Evolutionary conservation across 2,329 filamentous ascomycete genomes (phyloP).

Genomic region (Fusarium sp.): DNA sequence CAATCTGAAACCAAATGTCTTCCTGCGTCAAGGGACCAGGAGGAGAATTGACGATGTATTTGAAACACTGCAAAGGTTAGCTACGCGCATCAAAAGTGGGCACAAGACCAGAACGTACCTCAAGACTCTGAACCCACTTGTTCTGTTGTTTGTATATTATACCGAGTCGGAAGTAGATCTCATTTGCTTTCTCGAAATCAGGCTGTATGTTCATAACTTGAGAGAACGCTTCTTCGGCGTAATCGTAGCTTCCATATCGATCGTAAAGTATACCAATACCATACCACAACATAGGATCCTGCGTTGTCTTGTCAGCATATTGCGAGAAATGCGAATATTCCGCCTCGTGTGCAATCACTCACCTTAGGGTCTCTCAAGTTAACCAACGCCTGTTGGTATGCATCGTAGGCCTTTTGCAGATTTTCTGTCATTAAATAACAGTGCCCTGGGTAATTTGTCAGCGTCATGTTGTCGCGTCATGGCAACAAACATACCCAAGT

Average conservation of each 20-base stretch:
- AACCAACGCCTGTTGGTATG: conserved; percentile 94
- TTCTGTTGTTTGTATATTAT: conserved; percentile 99
- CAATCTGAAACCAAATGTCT: conserved; percentile 99
- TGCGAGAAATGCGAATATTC: neutral
- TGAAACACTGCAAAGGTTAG: conserved; percentile 78
- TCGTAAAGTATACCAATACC: conserved; percentile 98
- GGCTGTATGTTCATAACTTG: conserved; percentile 99
- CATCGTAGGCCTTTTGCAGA: conserved; percentile 93
- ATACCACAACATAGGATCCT: conserved; percentile 99
- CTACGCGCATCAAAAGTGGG: neutral
- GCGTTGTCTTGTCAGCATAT: conserved; percentile 15
- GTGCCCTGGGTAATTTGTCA: conserved; percentile 70
- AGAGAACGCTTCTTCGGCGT: conserved; percentile 97
- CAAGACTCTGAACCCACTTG: conserved; percentile 90
- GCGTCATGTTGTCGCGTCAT: conserved; percentile 10
- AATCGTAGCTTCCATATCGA: conserved; percentile 93
- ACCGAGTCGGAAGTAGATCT: conserved; percentile 98
- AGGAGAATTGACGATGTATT: conserved; percentile 94
- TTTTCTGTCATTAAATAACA: conserved; percentile 99
- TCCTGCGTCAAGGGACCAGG: conserved; percentile 93
- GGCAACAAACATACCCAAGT: conserved; percentile 71
- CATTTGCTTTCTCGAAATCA: conserved; percentile 97
- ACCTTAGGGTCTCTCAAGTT: conserved; percentile 95
- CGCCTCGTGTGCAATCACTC: conserved; percentile 38
- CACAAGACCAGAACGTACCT: conserved; percentile 66